These are phyloP conservation scores for Danielia oregonensis DNA, from an alignment of 805 yeast genomes.

Conservation along the genomic window DNA sequence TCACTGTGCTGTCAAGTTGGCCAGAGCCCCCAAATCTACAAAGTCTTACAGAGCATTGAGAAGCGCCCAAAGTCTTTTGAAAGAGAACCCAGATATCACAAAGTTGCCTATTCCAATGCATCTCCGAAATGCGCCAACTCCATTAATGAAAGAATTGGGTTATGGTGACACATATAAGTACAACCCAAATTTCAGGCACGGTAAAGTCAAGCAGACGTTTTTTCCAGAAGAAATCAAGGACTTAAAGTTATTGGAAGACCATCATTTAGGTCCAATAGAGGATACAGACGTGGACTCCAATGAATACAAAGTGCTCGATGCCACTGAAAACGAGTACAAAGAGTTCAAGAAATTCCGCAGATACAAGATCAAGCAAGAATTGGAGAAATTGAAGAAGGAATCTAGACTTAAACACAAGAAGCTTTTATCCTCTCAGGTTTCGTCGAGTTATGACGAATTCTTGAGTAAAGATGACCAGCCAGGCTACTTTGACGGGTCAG, in stretches of 20 bases:
- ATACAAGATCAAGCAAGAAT: slow-evolving; percentile 3
- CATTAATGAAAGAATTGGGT: slow-evolving; percentile 83
- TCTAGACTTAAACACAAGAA: not conserved
- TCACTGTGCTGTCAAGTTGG: slow-evolving; percentile 89
- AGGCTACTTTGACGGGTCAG: slow-evolving; percentile 33
- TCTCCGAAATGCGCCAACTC: slow-evolving; percentile 91
- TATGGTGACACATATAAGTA: slow-evolving; percentile 84
- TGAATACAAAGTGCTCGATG: slow-evolving; percentile 6
- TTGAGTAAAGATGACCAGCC: slow-evolving; percentile 36
- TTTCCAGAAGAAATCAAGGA: slow-evolving; percentile 55
- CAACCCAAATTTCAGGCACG: slow-evolving; percentile 75
- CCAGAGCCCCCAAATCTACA: slow-evolving; percentile 81
- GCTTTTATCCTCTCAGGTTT: slow-evolving; percentile 5
- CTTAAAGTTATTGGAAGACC: slow-evolving; percentile 48
- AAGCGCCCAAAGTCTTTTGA: slow-evolving; percentile 55
- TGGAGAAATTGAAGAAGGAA: not conserved
- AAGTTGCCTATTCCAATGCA: slow-evolving; percentile 74
- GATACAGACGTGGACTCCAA: slow-evolving; percentile 13
- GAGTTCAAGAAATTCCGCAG: slow-evolving; percentile 12
- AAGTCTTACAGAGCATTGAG: slow-evolving; percentile 81
- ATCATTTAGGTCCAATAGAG: slow-evolving; percentile 47
- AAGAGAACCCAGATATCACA: slow-evolving; percentile 54
- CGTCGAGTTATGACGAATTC: slow-evolving; percentile 26
- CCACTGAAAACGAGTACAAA: slow-evolving; percentile 10
- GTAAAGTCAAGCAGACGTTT: slow-evolving; percentile 69